Base-by-base conservation (phyloP, 2,329 filamentous ascomycete genomes). In the Calonectria multiphialidica region DNA sequence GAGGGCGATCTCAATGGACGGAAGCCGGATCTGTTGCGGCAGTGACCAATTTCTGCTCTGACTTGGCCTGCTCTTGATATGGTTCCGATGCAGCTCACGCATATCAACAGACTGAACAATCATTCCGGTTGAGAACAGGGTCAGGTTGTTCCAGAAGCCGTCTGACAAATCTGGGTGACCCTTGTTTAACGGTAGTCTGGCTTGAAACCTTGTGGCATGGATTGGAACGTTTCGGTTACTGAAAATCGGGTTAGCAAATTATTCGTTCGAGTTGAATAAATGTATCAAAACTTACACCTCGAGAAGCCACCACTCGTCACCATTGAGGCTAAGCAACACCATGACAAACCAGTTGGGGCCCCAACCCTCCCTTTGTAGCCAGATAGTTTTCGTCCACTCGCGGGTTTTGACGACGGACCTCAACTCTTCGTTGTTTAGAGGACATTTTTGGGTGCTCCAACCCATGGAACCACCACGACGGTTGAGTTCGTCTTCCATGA, bases 221-320 rank as follows among this genome's bases (percentile, higher is more conserved):
- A 74, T 75, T 23, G 77, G 64, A 37, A 78, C 75, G 30, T 75
- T 74, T 21, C 78, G 78, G 65, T 80, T 79, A 35, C 83, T 83
- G 40, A 13, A 15, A 23, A 53, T 3, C 12, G 40, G 61, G 68
- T 80, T 72, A 80, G 77, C 63, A 62, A 66, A n/a, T 18, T 42
- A 45, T 50, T 23, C 33, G 13, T 37, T 47, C n/a, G 16, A 30
- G 35, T 23, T 21, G 33, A 12, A 3, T 12, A 21, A 8, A n/a
- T 18, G 12, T 61, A 9, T 30, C 6, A 40, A 16, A 62, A 69
- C 89, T 84, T 85, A 92, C 88, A 90, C 82, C 82, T 93, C 89
- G 66, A 95, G 86, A 72, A 96, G 85, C 91, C 93, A 96, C 94
- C 94, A 98, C 73, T 89, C 89, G 80, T 97, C 94, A 66, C 94